These are phyloP conservation scores for Dryadomyces sulphureus DNA, from an alignment of 2,329 filamentous ascomycete species.

Conservation along the genomic window DNA sequence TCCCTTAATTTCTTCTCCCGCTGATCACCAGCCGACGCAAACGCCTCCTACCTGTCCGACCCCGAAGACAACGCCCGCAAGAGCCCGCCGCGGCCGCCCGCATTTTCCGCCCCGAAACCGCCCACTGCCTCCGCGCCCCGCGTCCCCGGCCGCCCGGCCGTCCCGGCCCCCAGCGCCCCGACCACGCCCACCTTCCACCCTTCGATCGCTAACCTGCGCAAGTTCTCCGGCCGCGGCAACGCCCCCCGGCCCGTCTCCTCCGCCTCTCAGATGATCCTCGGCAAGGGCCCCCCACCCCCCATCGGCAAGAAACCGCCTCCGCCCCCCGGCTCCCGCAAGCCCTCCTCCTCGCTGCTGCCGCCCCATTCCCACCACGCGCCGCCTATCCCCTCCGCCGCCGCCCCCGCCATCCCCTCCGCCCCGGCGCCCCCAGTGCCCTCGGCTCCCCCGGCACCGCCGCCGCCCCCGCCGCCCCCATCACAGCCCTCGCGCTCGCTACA, in stretches of 20 bases:
- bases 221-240: conserved; percentile 30
- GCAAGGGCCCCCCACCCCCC: conserved; percentile 58
- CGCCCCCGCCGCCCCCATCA: conserved; percentile 20
- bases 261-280: conserved; percentile 29
- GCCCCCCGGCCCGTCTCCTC: conserved; percentile 43
- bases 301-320: conserved; percentile 63
- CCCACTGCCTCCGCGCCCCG: conserved; percentile 45
- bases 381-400: conserved; percentile 14
- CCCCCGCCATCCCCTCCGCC: conserved; percentile 20
- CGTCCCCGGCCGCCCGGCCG: conserved; percentile 38
- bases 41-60: conserved; percentile 67
- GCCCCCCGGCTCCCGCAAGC: conserved; percentile 44
- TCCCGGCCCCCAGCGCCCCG: conserved; percentile 21
- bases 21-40: conserved; percentile 38
- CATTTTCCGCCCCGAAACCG: conserved; percentile 39
- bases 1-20: background rate
- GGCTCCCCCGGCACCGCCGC: conserved; percentile 20
- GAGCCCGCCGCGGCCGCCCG: conserved; percentile 38
- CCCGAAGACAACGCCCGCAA: conserved; percentile 46
- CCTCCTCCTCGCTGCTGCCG: conserved; percentile 21
- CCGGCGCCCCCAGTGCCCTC: conserved; percentile 24
- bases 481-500: conserved; percentile 15
- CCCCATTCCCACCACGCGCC: conserved; percentile 3
- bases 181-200: conserved; percentile 25
- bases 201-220: conserved; percentile 45